Conservation (phyloP, 108 stramenopile genomes). For the Hondaea fermentalgiana region DNA sequence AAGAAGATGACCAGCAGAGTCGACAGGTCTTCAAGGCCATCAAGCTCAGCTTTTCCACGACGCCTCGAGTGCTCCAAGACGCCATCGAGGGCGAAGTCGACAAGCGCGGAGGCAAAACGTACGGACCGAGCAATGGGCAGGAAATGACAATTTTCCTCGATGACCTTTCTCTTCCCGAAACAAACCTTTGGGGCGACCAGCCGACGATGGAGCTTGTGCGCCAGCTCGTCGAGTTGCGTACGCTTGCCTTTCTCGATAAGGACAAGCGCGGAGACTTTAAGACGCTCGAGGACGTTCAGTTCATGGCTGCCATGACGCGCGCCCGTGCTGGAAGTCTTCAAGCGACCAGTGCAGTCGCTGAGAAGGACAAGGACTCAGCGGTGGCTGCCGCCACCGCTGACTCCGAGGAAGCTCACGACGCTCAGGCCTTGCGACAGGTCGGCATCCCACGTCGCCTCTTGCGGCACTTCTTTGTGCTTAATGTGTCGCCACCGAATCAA, state of each 20-base stretch:
- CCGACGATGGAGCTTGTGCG: slow-evolving; percentile 50
- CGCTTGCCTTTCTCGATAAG: slow-evolving; percentile 46
- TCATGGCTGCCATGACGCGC: slow-evolving; percentile 47
- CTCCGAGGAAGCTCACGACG: too few relatives aligned
- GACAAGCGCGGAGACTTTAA: slow-evolving; percentile 52
- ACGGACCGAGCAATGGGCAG: slow-evolving; percentile 46
- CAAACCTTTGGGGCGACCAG: slow-evolving; percentile 49
- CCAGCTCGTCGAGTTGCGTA: slow-evolving; percentile 37
- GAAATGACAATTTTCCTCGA: slow-evolving; percentile 46
- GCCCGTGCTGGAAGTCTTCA: not conserved
- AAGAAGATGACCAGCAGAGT: not conserved
- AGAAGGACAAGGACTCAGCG: too few relatives aligned
- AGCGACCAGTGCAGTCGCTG: too few relatives aligned
- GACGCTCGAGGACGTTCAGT: slow-evolving; percentile 30
- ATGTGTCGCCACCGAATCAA: slow-evolving; percentile 28
- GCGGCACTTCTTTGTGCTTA: slow-evolving; percentile 45
- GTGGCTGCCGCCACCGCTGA: too few relatives aligned
- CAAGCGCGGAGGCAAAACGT: slow-evolving; percentile 55
- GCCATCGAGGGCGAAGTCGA: slow-evolving; percentile 51
- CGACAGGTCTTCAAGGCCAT: slow-evolving; percentile 30
- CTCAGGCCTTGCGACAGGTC: not conserved
- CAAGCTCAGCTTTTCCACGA: slow-evolving; percentile 40
- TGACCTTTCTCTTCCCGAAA: slow-evolving; percentile 43
- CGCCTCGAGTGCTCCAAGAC: slow-evolving; percentile 33
- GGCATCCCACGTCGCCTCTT: slow-evolving; percentile 44